These are phyloP conservation scores for Cordia subcordata DNA, from an alignment of 257 asterid species.

Conservation along the genomic window DNA sequence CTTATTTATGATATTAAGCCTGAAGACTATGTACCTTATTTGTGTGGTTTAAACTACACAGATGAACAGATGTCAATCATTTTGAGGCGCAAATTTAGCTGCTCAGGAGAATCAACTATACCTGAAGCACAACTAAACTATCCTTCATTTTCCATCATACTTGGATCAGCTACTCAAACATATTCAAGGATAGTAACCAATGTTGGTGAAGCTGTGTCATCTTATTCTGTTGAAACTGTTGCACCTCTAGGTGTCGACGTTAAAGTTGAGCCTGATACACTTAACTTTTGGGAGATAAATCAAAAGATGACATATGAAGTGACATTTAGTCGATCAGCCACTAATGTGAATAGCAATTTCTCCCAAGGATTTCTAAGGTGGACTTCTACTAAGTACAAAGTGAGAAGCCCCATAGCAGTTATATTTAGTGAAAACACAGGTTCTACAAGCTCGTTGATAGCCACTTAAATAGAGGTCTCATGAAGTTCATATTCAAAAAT, in stretches of 20 bases:
- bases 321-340: not conserved
- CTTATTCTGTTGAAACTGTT: conserved; percentile 15
- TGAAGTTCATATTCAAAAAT: no score
- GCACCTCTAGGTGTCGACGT: conserved; percentile 11
- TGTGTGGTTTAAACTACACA: conserved; percentile 46
- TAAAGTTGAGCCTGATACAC: conserved; percentile 2
- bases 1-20: conserved; percentile 39
- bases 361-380: conserved; percentile 16
- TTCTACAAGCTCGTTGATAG: no score
- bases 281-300: conserved; percentile 10
- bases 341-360: not conserved
- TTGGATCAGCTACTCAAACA: conserved; percentile 4
- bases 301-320: conserved; percentile 12
- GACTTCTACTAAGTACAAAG: conserved; percentile 6
- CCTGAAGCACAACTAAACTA: conserved; percentile 36
- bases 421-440: not conserved
- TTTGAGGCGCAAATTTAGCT: conserved; percentile 16
- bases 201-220: conserved; percentile 13
- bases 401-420: conserved; percentile 20
- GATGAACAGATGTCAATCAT: conserved; percentile 11
- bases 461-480: not conserved
- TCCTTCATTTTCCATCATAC: conserved; percentile 31
- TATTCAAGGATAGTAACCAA: conserved; percentile 20
- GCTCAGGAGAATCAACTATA: conserved; percentile 17
- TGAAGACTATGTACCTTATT: conserved; percentile 36